Percentiles rank a stretch among this genome's conserved stretches.
Evolutionary conservation across 169 alveolate species (phyloP).

Genomic region (Theileria annulata): DNA sequence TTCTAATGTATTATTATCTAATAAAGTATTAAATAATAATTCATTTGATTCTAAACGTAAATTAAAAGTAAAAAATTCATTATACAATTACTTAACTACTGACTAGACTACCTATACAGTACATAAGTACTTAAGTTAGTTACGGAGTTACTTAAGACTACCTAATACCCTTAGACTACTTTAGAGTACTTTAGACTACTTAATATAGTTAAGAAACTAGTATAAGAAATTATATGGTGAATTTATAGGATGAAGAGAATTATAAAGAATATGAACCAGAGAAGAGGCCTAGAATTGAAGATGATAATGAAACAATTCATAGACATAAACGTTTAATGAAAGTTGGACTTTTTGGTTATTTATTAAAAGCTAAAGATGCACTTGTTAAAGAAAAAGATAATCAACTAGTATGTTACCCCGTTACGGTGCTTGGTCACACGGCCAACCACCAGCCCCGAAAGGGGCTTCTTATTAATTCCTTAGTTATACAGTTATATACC

Average conservation of each 20-base stretch:
- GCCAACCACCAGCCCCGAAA: too few relatives aligned
- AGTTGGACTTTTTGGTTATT: conserved; percentile 64
- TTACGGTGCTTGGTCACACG: too few relatives aligned
- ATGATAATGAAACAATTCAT: conserved; percentile 61
- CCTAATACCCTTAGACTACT: too few relatives aligned
- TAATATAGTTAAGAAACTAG: too few relatives aligned
- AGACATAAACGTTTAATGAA: conserved; percentile 67
- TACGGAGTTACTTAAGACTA: too few relatives aligned
- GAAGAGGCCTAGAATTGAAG: conserved; percentile 66
- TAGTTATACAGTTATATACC: too few relatives aligned
- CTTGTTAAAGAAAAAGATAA: conserved; percentile 65
- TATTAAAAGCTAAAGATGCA: conserved; percentile 71
- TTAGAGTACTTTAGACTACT: too few relatives aligned
- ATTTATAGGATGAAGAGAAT: conserved; percentile 10
- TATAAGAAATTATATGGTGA: too few relatives aligned
- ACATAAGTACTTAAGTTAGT: too few relatives aligned
- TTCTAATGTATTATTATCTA: conserved; percentile 35
- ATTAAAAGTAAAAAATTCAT: conserved; percentile 4
- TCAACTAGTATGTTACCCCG: conserved; percentile 61
- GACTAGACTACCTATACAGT: too few relatives aligned
- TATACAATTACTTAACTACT: too few relatives aligned
- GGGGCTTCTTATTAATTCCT: too few relatives aligned
- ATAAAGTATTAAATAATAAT: conserved; percentile 10
- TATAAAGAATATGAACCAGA: conserved; percentile 42
- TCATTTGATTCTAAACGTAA: conserved; percentile 17